These are phyloP conservation scores for Sechiopsis laciniata DNA, from an alignment of 306 rosid species.

Conservation along the genomic window DNA sequence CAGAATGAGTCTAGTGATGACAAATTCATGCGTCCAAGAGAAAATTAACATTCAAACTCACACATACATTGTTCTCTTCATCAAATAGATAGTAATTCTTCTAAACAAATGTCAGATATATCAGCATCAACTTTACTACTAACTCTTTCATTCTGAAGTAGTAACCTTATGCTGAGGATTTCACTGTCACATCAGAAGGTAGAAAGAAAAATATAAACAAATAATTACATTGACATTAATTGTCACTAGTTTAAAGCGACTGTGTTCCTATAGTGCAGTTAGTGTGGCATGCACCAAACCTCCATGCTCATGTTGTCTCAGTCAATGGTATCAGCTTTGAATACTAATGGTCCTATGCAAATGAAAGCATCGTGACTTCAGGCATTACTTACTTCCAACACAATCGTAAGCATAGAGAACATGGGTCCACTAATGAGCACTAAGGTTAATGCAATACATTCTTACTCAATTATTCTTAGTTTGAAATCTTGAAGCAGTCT, in stretches of 20 bases:
- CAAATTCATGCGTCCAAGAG: not conserved
- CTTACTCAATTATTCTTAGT: slow-evolving; percentile 62
- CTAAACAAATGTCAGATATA: not conserved
- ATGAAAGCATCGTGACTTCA: slow-evolving; percentile 19
- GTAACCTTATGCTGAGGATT: slow-evolving; percentile 6
- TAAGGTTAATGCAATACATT: slow-evolving; percentile 60
- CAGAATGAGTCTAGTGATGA: not conserved
- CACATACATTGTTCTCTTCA: not conserved
- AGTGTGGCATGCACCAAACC: slow-evolving; percentile 34
- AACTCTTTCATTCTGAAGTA: slow-evolving; percentile 12
- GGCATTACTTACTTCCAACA: slow-evolving; percentile 40
- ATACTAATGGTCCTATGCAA: slow-evolving; percentile 22
- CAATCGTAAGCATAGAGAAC: slow-evolving; percentile 58
- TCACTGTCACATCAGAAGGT: slow-evolving; percentile 15
- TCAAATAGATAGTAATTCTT: slow-evolving; percentile 6
- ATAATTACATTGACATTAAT: slow-evolving; percentile 3
- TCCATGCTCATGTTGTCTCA: slow-evolving; percentile 19
- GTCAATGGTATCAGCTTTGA: slow-evolving; percentile 26
- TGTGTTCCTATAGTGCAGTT: slow-evolving; percentile 16
- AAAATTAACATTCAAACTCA: slow-evolving; percentile 1
- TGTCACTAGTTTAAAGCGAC: not conserved
- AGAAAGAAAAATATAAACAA: not conserved
- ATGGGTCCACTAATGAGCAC: slow-evolving; percentile 57
- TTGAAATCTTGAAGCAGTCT: slow-evolving; percentile 92
- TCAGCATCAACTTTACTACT: slow-evolving; percentile 7